A percentile compares a stretch with the other conserved stretches of the same genome.
Conservation (phyloP, 805 yeast genomes). For the Teunomyces barrocoloradensis region DNA sequence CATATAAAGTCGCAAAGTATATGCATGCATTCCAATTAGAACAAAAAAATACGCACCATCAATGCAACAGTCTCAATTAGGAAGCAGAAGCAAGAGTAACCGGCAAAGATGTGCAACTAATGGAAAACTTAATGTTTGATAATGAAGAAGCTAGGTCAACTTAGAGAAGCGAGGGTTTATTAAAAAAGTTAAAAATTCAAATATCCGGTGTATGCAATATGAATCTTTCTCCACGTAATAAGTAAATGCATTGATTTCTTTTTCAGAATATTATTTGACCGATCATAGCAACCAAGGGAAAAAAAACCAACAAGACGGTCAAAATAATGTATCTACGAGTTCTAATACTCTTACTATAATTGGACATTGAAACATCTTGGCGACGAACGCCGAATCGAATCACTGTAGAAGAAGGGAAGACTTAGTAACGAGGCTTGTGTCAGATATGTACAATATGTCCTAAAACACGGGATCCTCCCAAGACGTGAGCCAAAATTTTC, state of each 20-base stretch:
- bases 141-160: neutral
- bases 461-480: neutral
- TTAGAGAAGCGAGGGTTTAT: neutral
- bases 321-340: neutral
- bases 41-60: neutral
- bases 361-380: neutral
- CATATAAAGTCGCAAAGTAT: neutral
- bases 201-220: neutral
- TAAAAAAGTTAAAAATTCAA: neutral
- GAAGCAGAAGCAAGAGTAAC: conserved; percentile 1
- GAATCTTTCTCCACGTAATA: conserved; percentile 1
- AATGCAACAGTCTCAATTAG: neutral
- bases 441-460: conserved; percentile 1
- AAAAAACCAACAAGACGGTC: neutral
- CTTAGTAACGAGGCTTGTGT: neutral
- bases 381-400: neutral
- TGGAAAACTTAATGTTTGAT: neutral
- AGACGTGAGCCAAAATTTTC: neutral
- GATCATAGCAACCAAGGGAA: neutral
- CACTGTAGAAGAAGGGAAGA: neutral
- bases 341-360: neutral
- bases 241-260: neutral
- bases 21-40: neutral
- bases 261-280: neutral
- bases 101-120: neutral